Conservation (phyloP, 2,329 filamentous ascomycete genomes). For the Aspergillus puulaauensis region DNA sequence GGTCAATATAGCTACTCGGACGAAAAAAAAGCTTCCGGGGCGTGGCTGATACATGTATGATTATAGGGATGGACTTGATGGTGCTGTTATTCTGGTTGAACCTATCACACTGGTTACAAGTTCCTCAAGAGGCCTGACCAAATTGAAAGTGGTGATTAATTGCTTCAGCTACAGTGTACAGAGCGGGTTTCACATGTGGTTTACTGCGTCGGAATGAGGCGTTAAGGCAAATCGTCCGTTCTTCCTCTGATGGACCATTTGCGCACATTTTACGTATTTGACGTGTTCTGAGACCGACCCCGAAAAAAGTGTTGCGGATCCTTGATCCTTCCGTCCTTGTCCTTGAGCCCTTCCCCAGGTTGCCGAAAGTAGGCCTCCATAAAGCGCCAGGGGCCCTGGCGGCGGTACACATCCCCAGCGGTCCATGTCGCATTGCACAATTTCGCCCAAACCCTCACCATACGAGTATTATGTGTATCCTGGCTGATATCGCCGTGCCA, state of each 20-base stretch:
- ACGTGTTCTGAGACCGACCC: not conserved
- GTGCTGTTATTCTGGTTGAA: not conserved
- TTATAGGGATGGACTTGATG: not conserved
- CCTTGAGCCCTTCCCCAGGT: not conserved
- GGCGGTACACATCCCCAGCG: not conserved
- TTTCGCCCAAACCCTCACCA: constrained; percentile 9
- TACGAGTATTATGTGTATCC: not conserved
- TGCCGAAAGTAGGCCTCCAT: constrained; percentile 13
- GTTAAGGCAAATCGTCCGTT: not conserved
- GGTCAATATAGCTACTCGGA: constrained; percentile 17
- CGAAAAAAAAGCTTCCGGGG: constrained; percentile 24
- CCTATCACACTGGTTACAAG: constrained; percentile 10
- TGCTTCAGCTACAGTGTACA: constrained; percentile 1
- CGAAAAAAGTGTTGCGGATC: constrained; percentile 6
- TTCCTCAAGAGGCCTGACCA: not conserved
- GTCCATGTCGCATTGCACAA: constrained; percentile 3
- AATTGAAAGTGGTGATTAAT: not conserved
- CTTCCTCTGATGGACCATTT: not conserved
- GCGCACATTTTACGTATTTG: constrained; percentile 7
- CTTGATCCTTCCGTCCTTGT: not conserved
- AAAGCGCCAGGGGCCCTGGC: constrained; percentile 22
- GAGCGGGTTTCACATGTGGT: not conserved
- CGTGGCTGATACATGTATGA: constrained; percentile 6
- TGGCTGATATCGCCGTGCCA: constrained; percentile 14
- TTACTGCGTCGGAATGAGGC: not conserved